phyloP scores from a whole-genome alignment of 139 green algal genomes.

The Ulvella scutata region DNA sequence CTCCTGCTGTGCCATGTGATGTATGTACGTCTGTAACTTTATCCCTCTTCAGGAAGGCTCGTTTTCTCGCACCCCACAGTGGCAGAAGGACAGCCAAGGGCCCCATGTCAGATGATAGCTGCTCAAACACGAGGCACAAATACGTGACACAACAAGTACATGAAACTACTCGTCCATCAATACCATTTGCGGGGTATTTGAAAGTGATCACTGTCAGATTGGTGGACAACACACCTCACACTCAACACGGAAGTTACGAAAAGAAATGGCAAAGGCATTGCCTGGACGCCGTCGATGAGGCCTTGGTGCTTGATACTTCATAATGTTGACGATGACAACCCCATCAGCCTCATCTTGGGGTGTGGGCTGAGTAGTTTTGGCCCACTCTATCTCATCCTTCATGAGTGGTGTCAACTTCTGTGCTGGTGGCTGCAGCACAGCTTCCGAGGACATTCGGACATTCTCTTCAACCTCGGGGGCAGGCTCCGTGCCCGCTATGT shows the following conservation, averaged over 20 bases:
- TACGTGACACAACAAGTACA: neutral
- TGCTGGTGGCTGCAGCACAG: too few species aligned
- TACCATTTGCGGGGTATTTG: neutral
- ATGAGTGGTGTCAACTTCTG: neutral
- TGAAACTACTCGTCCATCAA: neutral
- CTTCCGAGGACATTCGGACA: too few species aligned
- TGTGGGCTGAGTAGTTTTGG: too few species aligned
- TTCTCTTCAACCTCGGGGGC: neutral
- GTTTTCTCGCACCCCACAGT: neutral
- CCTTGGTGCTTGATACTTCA: neutral
- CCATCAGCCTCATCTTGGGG: too few species aligned
- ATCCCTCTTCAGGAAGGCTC: neutral
- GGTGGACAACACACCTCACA: neutral
- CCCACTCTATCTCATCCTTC: too few species aligned
- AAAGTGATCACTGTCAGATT: neutral
- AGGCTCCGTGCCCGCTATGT: neutral
- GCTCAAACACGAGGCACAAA: too few species aligned
- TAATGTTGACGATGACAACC: neutral
- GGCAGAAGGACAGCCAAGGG: neutral
- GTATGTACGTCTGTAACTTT: neutral
- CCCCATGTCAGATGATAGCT: neutral
- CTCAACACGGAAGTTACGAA: neutral
- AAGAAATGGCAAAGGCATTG: neutral
- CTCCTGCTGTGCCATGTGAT: neutral
- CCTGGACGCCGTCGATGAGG: neutral